Evolutionary conservation across 495 filamentous ascomycete genomes (phyloP).

Genomic region (Aspergillus homomorphus): DNA sequence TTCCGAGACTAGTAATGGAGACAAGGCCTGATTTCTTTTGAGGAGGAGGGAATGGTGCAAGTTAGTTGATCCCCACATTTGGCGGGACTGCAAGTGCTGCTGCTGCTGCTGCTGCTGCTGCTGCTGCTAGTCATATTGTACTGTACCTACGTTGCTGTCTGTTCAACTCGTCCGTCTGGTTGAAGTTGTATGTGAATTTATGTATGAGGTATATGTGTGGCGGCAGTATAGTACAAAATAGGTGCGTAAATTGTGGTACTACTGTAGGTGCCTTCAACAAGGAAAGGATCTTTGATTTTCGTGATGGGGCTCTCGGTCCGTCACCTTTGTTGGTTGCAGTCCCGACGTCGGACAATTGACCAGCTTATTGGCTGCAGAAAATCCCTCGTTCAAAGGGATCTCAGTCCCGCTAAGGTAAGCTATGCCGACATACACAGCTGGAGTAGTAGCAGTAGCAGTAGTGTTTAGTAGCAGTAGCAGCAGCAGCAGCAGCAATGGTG

Average conservation of each 20-base stretch:
- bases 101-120: not conserved
- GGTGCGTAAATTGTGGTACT: too few species aligned
- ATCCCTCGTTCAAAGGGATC: constrained; percentile 29
- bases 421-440: too few species aligned
- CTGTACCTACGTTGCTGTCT: too few species aligned
- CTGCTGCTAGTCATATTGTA: too few species aligned
- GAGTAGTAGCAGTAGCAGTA: too few species aligned
- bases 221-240: not conserved
- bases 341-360: not conserved
- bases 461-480: too few species aligned
- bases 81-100: not conserved
- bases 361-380: constrained; percentile 26
- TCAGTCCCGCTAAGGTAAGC: not conserved
- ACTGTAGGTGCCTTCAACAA: too few species aligned
- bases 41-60: too few species aligned
- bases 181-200: not conserved
- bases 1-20: not conserved
- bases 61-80: not conserved
- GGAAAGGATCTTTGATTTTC: too few species aligned
- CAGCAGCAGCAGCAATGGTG: too few species aligned
- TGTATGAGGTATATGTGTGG: too few species aligned
- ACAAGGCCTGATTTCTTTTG: not conserved
- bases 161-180: not conserved
- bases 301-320: not conserved
- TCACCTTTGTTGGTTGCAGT: not conserved